Percentiles rank a stretch among this genome's conserved stretches.
Evolutionary conservation across 106 monocot species (phyloP).

Genomic region (Dioscorea zingiberensis): DNA sequence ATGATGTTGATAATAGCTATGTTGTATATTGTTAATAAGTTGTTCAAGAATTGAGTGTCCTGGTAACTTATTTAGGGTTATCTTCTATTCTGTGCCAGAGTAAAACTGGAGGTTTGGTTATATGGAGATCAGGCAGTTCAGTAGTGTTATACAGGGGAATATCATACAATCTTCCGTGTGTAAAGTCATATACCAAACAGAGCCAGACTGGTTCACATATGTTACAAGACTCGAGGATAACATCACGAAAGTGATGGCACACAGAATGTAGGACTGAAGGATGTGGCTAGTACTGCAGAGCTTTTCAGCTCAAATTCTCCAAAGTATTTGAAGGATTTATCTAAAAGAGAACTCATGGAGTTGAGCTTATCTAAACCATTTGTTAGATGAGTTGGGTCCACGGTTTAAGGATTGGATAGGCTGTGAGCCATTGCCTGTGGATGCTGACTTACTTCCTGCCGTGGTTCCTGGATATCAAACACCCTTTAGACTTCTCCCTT

Average conservation of each 20-base stretch:
- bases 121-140: conserved; percentile 96
- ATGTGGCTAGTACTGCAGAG: conserved; percentile 10
- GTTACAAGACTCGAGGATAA: background rate
- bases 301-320: conserved; percentile 7
- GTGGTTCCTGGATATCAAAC: conserved; percentile 65
- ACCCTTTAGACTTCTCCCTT: conserved; percentile 74
- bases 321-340: conserved; percentile 14
- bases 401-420: conserved; percentile 85
- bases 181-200: conserved; percentile 41
- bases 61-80: no score
- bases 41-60: no score
- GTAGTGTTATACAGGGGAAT: conserved; percentile 82
- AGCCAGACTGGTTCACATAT: conserved; percentile 10
- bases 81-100: conserved; percentile 29
- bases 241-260: conserved; percentile 3
- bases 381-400: conserved; percentile 80
- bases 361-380: conserved; percentile 64
- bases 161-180: conserved; percentile 69
- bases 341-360: conserved; percentile 54
- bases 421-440: conserved; percentile 69
- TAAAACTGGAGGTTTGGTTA: conserved; percentile 80
- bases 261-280: no score
- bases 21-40: no score
- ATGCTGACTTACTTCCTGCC: conserved; percentile 85
- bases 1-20: no score